These are phyloP conservation scores for Citeromyces matritensis DNA, from an alignment of 805 yeast species.

Conservation along the genomic window DNA sequence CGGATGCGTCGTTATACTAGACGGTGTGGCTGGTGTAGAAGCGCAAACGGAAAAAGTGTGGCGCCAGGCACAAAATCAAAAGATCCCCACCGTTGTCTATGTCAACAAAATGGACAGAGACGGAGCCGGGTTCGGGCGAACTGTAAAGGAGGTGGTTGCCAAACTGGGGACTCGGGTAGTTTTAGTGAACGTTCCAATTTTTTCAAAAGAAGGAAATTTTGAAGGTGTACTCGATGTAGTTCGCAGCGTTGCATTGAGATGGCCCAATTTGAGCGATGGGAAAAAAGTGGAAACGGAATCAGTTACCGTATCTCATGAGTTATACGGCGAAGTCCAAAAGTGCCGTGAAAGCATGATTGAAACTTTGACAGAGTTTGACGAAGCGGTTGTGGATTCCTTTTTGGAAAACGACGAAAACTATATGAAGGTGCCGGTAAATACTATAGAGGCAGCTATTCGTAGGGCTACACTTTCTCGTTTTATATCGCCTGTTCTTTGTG, in stretches of 20 bases:
- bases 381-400: constrained; percentile 58
- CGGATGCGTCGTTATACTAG: constrained; percentile 86
- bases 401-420: constrained; percentile 67
- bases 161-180: constrained; percentile 65
- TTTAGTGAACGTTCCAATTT: constrained; percentile 66
- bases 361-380: constrained; percentile 73
- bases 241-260: constrained; percentile 15
- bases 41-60: constrained; percentile 97
- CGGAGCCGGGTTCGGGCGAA: constrained; percentile 89
- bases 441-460: constrained; percentile 47
- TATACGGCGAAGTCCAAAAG: constrained; percentile 30
- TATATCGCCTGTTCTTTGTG: constrained; percentile 77
- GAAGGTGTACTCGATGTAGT: constrained; percentile 68
- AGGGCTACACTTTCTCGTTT: constrained; percentile 40
- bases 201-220: constrained; percentile 28
- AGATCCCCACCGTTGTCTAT: constrained; percentile 65
- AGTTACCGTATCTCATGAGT: constrained; percentile 14
- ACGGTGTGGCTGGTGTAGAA: constrained; percentile 96
- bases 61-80: constrained; percentile 60
- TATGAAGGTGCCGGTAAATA: constrained; percentile 38
- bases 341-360: constrained; percentile 73
- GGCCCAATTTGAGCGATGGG: constrained; percentile 23
- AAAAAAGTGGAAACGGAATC: constrained; percentile 18
- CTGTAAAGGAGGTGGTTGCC: constrained; percentile 70
- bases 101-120: constrained; percentile 93